Conservation (phyloP, 2,329 filamentous ascomycete species). For the Hypoxylon sp. region DNA sequence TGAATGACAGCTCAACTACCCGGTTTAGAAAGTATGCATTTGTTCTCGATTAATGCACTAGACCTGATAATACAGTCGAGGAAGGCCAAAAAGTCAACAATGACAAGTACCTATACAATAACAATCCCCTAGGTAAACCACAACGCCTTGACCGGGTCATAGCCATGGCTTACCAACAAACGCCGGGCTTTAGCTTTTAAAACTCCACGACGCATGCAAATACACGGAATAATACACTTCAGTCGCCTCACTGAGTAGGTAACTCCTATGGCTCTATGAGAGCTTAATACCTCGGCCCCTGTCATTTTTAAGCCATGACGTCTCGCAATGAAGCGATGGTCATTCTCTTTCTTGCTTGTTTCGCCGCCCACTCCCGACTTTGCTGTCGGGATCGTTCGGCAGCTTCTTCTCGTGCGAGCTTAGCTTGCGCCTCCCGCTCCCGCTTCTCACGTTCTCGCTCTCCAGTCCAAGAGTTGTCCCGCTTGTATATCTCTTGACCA, state of each 20-base stretch:
- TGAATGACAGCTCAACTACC: neutral
- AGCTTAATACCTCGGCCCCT: neutral
- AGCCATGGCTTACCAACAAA: conserved; percentile 28
- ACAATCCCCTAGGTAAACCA: conserved; percentile 17
- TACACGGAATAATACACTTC: conserved; percentile 45
- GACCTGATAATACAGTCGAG: conserved; percentile 32
- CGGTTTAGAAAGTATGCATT: conserved; percentile 28
- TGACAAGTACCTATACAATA: conserved; percentile 19
- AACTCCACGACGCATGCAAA: conserved; percentile 40
- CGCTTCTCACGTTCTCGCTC: conserved; percentile 68
- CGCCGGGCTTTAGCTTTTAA: conserved; percentile 43
- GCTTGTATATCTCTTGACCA: conserved; percentile 68
- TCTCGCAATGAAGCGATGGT: conserved; percentile 49
- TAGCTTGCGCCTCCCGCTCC: conserved; percentile 69
- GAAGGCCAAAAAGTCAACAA: conserved; percentile 21
- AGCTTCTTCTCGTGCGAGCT: conserved; percentile 70
- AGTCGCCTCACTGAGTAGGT: conserved; percentile 9
- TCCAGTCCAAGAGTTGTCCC: conserved; percentile 64
- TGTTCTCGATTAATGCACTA: conserved; percentile 29
- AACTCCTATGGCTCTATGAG: neutral
- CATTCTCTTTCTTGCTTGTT: conserved; percentile 63
- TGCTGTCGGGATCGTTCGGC: conserved; percentile 72
- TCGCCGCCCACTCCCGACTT: conserved; percentile 75
- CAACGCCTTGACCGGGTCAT: conserved; percentile 19
- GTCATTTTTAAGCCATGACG: conserved; percentile 31